Evolutionary conservation across 345 rosid species (phyloP), one percentile per base, ranked within the genome.

Genomic region (Moricandia arvensis): DNA sequence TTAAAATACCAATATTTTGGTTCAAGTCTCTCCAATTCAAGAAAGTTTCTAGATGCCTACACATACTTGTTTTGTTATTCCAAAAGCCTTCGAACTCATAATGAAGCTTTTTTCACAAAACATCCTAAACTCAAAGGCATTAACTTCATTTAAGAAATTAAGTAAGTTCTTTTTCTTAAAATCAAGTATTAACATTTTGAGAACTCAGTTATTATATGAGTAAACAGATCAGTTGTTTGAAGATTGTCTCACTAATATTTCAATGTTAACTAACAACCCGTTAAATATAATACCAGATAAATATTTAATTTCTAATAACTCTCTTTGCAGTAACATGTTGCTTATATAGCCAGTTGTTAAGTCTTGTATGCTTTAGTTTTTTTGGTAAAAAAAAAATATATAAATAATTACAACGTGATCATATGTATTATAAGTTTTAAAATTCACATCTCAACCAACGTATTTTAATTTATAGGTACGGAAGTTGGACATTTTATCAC

Each of bases 241-340:
- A 47, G 8, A 7, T 27, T 6, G 54, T 35, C 33, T 29, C 54
- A 16, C 27, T 63, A n/a, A 62, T 9, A 24, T 26, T 55, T 65
- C 10, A 3, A 5, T 8, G 27, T 29, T 43, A 66, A 45, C 37
- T 45, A 11, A 35, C 49, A 17, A 62, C 15, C 10, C 49, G 24
- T 47, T 6, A 1, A 17, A 18, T 35, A 3, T 12, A 17, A 5
- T 2, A 62, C 4, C 16, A 63, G 49, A 12, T 12, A 34, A 45
- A 8, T 26, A 66, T 47, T 45, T 47, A 5, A 68, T 53, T 7
- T 64, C 1, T 61, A 45, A 69, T 18, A 68, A 17, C 27, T 77
- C 66, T 60, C 68, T 71, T 77, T 64, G 72, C 68, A 15, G 63
- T 33, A 77, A 77, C 68, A 77, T 34, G 76, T 77, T 77, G 76